Evolutionary conservation across 805 yeast species (phyloP).

Genomic region (Kurtzmaniella cleridarum): DNA sequence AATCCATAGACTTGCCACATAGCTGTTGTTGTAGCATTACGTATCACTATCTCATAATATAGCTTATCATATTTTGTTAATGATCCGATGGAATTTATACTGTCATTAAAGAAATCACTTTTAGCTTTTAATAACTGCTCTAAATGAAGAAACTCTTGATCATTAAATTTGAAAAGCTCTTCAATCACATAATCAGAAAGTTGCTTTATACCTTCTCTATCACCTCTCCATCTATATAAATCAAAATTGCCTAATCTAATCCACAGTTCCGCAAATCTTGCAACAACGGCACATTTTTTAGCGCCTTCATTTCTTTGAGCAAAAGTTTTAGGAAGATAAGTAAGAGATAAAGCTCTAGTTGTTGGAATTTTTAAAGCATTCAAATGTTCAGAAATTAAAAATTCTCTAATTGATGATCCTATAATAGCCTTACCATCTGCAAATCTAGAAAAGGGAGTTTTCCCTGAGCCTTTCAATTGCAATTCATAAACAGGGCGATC

Average conservation of each 20-base stretch:
- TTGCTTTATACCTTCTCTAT: slow-evolving; percentile 52
- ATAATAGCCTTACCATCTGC: slow-evolving; percentile 96
- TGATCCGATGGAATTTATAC: slow-evolving; percentile 22
- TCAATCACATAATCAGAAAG: slow-evolving; percentile 71
- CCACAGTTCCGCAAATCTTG: slow-evolving; percentile 84
- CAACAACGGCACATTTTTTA: slow-evolving; percentile 80
- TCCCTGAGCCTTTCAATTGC: slow-evolving; percentile 89
- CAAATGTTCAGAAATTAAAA: slow-evolving; percentile 75
- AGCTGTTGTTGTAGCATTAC: slow-evolving; percentile 76
- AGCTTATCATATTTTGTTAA: slow-evolving; percentile 62
- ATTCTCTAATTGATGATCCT: slow-evolving; percentile 84
- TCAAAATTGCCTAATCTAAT: slow-evolving; percentile 86
- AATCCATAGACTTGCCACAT: slow-evolving; percentile 91
- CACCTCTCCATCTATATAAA: slow-evolving; percentile 67
- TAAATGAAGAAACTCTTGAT: slow-evolving; percentile 25
- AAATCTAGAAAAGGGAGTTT: slow-evolving; percentile 87
- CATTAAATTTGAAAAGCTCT: slow-evolving; percentile 46
- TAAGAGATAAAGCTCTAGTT: slow-evolving; percentile 74
- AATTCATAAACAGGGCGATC: slow-evolving; percentile 47
- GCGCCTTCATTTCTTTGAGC: slow-evolving; percentile 63
- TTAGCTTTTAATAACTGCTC: slow-evolving; percentile 13
- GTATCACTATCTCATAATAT: slow-evolving; percentile 62
- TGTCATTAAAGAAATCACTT: slow-evolving; percentile 14
- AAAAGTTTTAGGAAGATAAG: slow-evolving; percentile 64
- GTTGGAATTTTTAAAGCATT: slow-evolving; percentile 81